Evolutionary conservation across 2,329 filamentous ascomycete species (phyloP).

Genomic region (Stemphylium vesicarium): DNA sequence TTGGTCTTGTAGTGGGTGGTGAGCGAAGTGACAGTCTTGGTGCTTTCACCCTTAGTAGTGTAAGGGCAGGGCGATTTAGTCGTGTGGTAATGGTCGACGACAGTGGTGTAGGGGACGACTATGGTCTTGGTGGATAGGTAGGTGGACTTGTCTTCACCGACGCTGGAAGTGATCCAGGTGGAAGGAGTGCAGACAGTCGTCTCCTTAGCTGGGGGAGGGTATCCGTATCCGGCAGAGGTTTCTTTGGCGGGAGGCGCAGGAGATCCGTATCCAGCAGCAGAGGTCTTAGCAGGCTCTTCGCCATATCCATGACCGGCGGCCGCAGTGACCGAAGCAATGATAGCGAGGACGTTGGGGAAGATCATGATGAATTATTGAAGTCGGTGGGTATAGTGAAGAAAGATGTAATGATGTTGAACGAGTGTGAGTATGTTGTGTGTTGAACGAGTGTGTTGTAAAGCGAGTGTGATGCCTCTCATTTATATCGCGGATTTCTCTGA

Average conservation of each 20-base stretch:
- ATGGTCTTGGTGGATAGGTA: constrained; percentile 26
- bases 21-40: constrained; percentile 12
- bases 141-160: constrained; percentile 14
- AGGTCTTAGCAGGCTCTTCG: neutral
- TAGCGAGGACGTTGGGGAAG: constrained; percentile 19
- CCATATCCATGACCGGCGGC: constrained; percentile 8
- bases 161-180: constrained; percentile 21
- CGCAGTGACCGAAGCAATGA: constrained; percentile 26
- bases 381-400: no score
- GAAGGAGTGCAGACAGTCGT: constrained; percentile 25
- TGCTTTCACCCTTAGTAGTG: constrained; percentile 18
- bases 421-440: no score
- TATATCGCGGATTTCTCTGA: no score
- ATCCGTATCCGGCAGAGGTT: neutral
- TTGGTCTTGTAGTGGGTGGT: constrained; percentile 16
- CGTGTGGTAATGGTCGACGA: constrained; percentile 14
- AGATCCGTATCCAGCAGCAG: neutral
- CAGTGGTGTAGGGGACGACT: constrained; percentile 23
- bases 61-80: constrained; percentile 15
- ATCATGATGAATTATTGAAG: constrained; percentile 23
- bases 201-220: constrained; percentile 6
- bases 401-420: no score
- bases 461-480: neutral
- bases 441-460: neutral
- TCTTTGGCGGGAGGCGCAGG: constrained; percentile 6